Evolutionary conservation across 2,329 filamentous ascomycete genomes (phyloP).

Genomic region (Trichoderma harzianum): DNA sequence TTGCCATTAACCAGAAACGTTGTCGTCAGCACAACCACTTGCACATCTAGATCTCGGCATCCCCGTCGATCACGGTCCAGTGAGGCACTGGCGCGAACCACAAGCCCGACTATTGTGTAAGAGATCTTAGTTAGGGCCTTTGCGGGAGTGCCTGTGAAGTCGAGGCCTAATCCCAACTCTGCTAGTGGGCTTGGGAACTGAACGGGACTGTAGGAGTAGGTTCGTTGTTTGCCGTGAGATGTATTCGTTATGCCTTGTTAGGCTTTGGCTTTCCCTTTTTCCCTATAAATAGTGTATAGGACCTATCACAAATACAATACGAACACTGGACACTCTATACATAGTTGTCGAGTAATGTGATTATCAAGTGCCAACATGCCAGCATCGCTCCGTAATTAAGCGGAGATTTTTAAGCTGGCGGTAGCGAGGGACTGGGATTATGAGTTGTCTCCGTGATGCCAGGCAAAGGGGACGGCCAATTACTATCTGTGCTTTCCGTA

Average conservation of each 20-base stretch:
- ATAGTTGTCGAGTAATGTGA: background rate
- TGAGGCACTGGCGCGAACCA: background rate
- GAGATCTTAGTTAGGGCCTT: background rate
- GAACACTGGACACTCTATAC: background rate
- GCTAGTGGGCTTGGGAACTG: background rate
- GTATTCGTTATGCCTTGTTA: background rate
- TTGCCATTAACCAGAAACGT: background rate
- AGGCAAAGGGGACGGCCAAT: background rate
- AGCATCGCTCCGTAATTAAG: slow-evolving; percentile 1
- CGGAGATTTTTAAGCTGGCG: slow-evolving; percentile 5
- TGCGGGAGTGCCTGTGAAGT: background rate
- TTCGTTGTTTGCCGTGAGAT: background rate
- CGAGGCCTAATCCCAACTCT: slow-evolving; percentile 2
- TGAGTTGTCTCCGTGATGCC: background rate
- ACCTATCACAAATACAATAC: background rate
- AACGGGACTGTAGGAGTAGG: background rate
- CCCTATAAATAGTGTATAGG: background rate
- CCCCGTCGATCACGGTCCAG: slow-evolving; percentile 6
- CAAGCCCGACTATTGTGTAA: background rate
- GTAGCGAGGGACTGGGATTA: slow-evolving; percentile 6
- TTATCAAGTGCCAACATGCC: background rate
- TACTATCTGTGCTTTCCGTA: background rate
- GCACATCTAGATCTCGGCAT: slow-evolving; percentile 13
- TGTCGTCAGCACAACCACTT: background rate
- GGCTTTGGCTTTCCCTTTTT: background rate